phyloP scores from a whole-genome alignment of 1,139 yeast genomes.

The Kodamaea anthophila region DNA sequence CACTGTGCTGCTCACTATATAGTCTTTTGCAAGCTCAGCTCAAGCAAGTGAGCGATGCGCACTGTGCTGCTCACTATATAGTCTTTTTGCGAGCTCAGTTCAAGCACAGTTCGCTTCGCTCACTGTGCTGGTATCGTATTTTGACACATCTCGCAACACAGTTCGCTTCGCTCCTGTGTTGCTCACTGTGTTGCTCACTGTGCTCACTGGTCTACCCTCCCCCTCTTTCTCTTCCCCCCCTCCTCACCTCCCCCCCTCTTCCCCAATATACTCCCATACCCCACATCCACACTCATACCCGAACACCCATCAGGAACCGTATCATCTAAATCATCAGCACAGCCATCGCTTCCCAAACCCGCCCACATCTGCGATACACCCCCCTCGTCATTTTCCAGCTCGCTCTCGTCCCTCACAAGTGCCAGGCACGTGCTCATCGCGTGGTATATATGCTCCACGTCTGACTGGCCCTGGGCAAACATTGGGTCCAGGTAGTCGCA shows the following conservation, averaged over 20 bases:
- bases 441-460: slow-evolving; percentile 17
- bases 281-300: slow-evolving; percentile 43
- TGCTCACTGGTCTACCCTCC: no score
- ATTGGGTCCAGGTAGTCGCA: slow-evolving; percentile 6
- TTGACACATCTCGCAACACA: no score
- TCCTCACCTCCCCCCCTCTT: slow-evolving; percentile 18
- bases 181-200: no score
- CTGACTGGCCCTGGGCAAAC: slow-evolving; percentile 8
- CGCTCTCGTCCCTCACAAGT: slow-evolving; percentile 28
- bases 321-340: slow-evolving; percentile 33
- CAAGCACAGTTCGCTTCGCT: no score
- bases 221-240: slow-evolving; percentile 1
- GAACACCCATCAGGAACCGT: slow-evolving; percentile 13
- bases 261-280: slow-evolving; percentile 37
- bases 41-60: no score
- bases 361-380: slow-evolving; percentile 12
- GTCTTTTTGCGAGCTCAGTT: no score
- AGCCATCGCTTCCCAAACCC: slow-evolving; percentile 24
- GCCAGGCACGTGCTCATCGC: slow-evolving; percentile 37
- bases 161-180: no score
- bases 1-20: no score
- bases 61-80: no score
- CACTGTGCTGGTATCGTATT: no score
- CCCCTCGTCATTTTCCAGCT: slow-evolving; percentile 12
- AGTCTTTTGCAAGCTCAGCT: no score